These are phyloP conservation scores for Coemansia javaensis DNA, from an alignment of 192 early-diverging fungal species.

Conservation along the genomic window DNA sequence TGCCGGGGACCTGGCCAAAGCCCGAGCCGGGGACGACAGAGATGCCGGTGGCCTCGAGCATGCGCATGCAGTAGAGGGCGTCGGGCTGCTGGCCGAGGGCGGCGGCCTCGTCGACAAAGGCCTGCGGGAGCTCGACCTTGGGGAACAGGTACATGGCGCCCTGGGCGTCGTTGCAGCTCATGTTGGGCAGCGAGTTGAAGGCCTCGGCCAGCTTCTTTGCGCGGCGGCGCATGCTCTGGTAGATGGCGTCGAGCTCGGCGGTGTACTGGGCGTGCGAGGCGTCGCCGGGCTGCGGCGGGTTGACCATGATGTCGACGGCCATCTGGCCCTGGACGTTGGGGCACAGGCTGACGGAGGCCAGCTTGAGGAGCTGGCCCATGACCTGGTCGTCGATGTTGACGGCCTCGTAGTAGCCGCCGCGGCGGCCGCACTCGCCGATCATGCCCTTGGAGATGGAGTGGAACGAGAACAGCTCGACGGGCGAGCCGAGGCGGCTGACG, in stretches of 20 bases:
- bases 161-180: slow-evolving; percentile 80
- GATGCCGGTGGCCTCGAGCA: slow-evolving; percentile 92
- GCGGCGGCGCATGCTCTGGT: slow-evolving; percentile 72
- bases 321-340: slow-evolving; percentile 94
- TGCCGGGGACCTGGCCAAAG: slow-evolving; percentile 84
- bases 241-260: slow-evolving; percentile 69
- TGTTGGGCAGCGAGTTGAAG: slow-evolving; percentile 79
- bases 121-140: slow-evolving; percentile 63
- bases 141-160: slow-evolving; percentile 99
- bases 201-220: slow-evolving; percentile 67
- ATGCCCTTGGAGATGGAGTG: slow-evolving; percentile 97
- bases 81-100: slow-evolving; percentile 73
- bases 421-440: slow-evolving; percentile 96
- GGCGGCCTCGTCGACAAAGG: slow-evolving; percentile 74
- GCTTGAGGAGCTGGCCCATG: slow-evolving; percentile 86
- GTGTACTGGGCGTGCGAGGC: slow-evolving; percentile 70
- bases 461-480: slow-evolving; percentile 90
- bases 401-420: slow-evolving; percentile 98
- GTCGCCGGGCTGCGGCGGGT: slow-evolving; percentile 79
- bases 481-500: slow-evolving; percentile 66
- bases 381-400: slow-evolving; percentile 69
- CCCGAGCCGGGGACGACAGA: slow-evolving; percentile 94
- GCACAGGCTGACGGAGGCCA: slow-evolving; percentile 88
- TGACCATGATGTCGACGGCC: slow-evolving; percentile 90
- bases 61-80: slow-evolving; percentile 82